Percentiles rank a stretch among this genome's conserved stretches.
Evolutionary conservation across 805 yeast genomes (phyloP).

Genomic region (Spathaspora boniae): DNA sequence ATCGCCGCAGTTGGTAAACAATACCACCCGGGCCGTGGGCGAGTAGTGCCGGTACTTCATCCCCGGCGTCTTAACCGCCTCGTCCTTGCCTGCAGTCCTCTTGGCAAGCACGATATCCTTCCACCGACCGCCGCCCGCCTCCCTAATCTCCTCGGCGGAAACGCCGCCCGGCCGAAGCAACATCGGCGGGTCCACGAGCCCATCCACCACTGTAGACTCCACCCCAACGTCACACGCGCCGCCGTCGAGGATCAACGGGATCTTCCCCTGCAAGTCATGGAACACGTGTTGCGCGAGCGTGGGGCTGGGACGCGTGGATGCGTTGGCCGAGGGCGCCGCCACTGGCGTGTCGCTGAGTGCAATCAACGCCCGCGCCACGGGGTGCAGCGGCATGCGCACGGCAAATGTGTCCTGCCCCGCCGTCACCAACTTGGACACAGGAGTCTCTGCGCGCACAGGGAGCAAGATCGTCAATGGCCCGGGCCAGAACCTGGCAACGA

Average conservation of each 20-base stretch:
- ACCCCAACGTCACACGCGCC: slow-evolving; percentile 87
- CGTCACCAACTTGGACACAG: slow-evolving; percentile 73
- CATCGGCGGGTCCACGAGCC: slow-evolving; percentile 80
- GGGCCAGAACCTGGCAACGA: slow-evolving; percentile 83
- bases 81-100: slow-evolving; percentile 59
- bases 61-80: slow-evolving; percentile 88
- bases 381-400: slow-evolving; percentile 82
- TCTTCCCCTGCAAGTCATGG: slow-evolving; percentile 72
- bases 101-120: slow-evolving; percentile 57
- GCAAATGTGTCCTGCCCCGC: slow-evolving; percentile 90
- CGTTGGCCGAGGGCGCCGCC: slow-evolving; percentile 98
- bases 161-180: slow-evolving; percentile 93
- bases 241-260: slow-evolving; percentile 87
- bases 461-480: slow-evolving; percentile 89
- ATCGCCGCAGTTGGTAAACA: slow-evolving; percentile 52
- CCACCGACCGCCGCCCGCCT: slow-evolving; percentile 72
- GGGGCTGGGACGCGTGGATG: slow-evolving; percentile 93
- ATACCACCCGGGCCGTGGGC: slow-evolving; percentile 77
- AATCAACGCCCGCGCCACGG: slow-evolving; percentile 87
- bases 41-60: slow-evolving; percentile 97
- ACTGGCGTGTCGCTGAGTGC: slow-evolving; percentile 81
- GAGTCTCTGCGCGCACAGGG: slow-evolving; percentile 46
- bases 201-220: slow-evolving; percentile 93
- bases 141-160: slow-evolving; percentile 67
- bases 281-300: slow-evolving; percentile 84